Percentiles rank a stretch among this genome's conserved stretches.
Conservation (phyloP, 1,139 yeast genomes). For the Taphrina deformans region DNA sequence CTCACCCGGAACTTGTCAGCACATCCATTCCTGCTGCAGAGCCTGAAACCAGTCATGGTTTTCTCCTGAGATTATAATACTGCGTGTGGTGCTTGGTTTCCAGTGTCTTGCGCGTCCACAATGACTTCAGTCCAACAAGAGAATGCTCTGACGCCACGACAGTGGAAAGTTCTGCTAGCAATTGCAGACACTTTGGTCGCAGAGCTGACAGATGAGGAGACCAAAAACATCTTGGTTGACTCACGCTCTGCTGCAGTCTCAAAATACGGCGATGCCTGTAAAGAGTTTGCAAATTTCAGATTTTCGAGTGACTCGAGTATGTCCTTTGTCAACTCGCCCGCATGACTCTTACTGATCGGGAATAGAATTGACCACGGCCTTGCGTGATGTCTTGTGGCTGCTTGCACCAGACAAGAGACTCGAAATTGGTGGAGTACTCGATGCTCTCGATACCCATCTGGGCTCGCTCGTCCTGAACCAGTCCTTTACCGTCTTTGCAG, state of each 20-base stretch:
- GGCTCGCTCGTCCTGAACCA: conserved; percentile 28
- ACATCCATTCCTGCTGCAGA: no score
- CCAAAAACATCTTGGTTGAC: conserved; percentile 20
- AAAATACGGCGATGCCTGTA: conserved; percentile 19
- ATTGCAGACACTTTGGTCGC: conserved; percentile 31
- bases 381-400: conserved; percentile 4
- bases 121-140: neutral
- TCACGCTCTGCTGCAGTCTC: conserved; percentile 21
- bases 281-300: conserved; percentile 11
- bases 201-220: conserved; percentile 28
- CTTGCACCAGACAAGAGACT: conserved; percentile 19
- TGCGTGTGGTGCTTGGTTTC: no score
- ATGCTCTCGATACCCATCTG: conserved; percentile 9
- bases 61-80: neutral
- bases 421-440: conserved; percentile 20
- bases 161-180: conserved; percentile 29
- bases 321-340: neutral
- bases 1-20: neutral
- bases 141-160: conserved; percentile 39
- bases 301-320: conserved; percentile 28
- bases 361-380: conserved; percentile 22
- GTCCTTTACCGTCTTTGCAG: conserved; percentile 16
- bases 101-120: no score
- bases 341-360: neutral
- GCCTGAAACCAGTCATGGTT: neutral